phyloP scores from a whole-genome alignment of 805 yeast genomes.

The Kregervanrija pseudodelftensis region DNA sequence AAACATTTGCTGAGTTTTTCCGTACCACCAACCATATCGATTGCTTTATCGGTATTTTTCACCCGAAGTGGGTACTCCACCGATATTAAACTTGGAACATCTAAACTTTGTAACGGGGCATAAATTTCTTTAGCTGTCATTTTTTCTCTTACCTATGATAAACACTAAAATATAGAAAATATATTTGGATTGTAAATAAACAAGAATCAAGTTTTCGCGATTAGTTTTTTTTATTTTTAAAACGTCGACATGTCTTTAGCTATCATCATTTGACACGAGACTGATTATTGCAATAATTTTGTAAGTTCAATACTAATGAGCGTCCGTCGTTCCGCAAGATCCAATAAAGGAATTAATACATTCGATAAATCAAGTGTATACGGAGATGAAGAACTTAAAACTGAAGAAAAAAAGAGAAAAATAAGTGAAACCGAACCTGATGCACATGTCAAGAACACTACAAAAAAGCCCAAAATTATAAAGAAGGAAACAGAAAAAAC shows the following conservation, averaged over 20 bases:
- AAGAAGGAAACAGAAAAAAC: background rate
- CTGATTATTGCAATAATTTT: conserved; percentile 3
- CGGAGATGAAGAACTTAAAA: conserved; percentile 3
- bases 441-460: background rate
- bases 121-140: background rate
- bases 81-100: conserved; percentile 65
- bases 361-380: conserved; percentile 2
- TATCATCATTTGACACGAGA: too few relatives aligned
- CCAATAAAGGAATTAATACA: conserved; percentile 35
- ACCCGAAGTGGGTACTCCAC: conserved; percentile 77
- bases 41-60: conserved; percentile 52
- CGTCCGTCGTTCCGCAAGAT: conserved; percentile 36
- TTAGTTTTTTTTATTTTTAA: too few relatives aligned
- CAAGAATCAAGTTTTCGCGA: background rate
- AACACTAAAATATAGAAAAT: background rate
- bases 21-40: conserved; percentile 63
- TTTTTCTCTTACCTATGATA: background rate
- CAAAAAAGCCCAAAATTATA: background rate
- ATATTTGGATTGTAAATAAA: background rate
- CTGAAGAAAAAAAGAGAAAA: conserved; percentile 1
- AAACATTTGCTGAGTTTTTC: conserved; percentile 35
- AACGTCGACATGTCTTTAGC: too few relatives aligned
- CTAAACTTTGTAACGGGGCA: conserved; percentile 41
- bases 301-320: conserved; percentile 2
- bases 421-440: background rate